phyloP scores from a whole-genome alignment of 345 rosid species.

The Capsella bursapastoris region DNA sequence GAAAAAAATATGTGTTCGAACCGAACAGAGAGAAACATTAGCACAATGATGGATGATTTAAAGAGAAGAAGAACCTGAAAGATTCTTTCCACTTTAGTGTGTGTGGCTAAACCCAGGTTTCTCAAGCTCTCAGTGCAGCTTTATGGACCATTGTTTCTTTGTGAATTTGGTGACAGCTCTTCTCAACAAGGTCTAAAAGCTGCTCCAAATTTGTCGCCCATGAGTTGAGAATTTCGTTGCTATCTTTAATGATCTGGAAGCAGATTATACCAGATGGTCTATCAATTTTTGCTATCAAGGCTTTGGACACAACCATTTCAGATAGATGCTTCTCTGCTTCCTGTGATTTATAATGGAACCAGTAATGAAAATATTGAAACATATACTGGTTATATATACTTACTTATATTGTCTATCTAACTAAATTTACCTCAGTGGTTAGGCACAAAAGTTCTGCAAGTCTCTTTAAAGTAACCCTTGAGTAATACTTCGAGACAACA shows the following conservation, averaged over 20 bases:
- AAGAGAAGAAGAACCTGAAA: neutral
- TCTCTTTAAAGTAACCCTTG: constrained; percentile 77
- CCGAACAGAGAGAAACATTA: neutral
- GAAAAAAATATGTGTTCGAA: neutral
- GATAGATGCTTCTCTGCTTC: constrained; percentile 96
- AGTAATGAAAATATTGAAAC: neutral
- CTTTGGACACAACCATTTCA: constrained; percentile 90
- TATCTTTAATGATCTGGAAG: constrained; percentile 76
- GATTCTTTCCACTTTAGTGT: neutral
- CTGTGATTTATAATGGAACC: constrained; percentile 50
- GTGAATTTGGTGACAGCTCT: constrained; percentile 97
- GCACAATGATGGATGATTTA: neutral
- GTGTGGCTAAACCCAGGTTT: neutral
- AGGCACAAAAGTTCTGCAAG: constrained; percentile 80
- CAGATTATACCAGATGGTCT: constrained; percentile 73
- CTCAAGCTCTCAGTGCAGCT: constrained; percentile 71
- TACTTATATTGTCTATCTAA: neutral
- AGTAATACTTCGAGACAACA: constrained; percentile 86
- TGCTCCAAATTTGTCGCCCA: constrained; percentile 91
- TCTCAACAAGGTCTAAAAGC: constrained; percentile 92
- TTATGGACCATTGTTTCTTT: constrained; percentile 94
- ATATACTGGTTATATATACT: neutral
- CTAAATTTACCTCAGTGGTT: constrained; percentile 58
- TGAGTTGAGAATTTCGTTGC: constrained; percentile 84
- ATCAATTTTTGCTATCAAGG: constrained; percentile 81